A percentile compares a stretch with the other conserved stretches of the same genome.
phyloP scores from a whole-genome alignment of 1,284 basidiomycete genomes.

The Laetiporus sulphureus region DNA sequence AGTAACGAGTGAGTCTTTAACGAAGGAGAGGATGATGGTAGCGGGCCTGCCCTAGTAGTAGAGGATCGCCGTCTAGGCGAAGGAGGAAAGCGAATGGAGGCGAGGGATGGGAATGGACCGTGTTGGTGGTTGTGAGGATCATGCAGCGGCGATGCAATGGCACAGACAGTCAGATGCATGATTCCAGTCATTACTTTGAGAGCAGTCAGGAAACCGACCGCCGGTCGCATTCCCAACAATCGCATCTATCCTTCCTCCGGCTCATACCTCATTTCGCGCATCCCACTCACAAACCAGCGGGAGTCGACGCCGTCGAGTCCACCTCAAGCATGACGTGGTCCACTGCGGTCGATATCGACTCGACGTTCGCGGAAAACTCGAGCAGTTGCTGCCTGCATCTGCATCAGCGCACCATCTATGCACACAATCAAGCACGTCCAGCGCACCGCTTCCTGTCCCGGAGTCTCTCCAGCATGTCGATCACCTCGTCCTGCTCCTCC shows the following conservation, averaged over 20 bases:
- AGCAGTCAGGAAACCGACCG: too few species aligned
- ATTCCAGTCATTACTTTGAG: too few species aligned
- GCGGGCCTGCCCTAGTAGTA: conserved; percentile 9
- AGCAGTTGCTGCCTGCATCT: conserved; percentile 34
- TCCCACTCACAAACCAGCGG: conserved; percentile 14
- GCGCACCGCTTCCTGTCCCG: conserved; percentile 52
- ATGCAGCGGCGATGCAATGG: not conserved
- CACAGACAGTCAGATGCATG: too few species aligned
- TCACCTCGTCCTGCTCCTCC: conserved; percentile 59
- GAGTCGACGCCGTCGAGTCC: conserved; percentile 51
- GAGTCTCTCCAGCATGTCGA: conserved; percentile 53
- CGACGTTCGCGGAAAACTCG: conserved; percentile 31
- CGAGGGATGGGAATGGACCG: not conserved
- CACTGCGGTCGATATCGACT: conserved; percentile 17
- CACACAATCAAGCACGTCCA: not conserved
- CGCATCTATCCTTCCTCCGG: too few species aligned
- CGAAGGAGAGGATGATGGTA: not conserved
- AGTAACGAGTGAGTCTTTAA: conserved; percentile 8
- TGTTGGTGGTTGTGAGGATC: not conserved
- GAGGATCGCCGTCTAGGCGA: conserved; percentile 6
- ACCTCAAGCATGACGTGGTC: conserved; percentile 36
- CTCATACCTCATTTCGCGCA: too few species aligned
- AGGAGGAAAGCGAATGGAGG: not conserved
- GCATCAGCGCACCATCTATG: too few species aligned
- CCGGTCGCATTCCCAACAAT: too few species aligned